These are phyloP conservation scores for Ramaria rubella DNA, from an alignment of 768 basidiomycete genomes.

Conservation along the genomic window DNA sequence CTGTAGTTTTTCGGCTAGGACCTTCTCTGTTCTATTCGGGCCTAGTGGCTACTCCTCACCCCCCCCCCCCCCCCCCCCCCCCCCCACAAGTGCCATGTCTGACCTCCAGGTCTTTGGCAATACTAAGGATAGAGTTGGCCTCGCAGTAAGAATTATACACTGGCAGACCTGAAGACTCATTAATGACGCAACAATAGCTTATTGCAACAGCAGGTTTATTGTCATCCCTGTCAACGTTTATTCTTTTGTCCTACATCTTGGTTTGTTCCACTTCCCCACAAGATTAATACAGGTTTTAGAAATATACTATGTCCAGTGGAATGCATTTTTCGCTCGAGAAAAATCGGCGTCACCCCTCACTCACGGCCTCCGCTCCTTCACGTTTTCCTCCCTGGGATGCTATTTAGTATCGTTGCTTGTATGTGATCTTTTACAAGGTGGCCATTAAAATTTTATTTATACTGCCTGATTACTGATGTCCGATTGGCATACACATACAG, in stretches of 20 bases:
- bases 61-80: no score
- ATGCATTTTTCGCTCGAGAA: background rate
- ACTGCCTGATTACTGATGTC: background rate
- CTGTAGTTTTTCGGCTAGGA: no score
- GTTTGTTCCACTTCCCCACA: background rate
- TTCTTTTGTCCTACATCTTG: background rate
- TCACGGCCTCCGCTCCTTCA: constrained; percentile 6
- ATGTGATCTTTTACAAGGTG: constrained; percentile 9
- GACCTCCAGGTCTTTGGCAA: background rate
- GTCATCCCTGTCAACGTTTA: background rate
- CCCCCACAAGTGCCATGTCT: no score
- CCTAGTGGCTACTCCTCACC: no score
- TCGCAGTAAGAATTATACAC: background rate
- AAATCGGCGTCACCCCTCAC: background rate
- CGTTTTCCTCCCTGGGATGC: constrained; percentile 3
- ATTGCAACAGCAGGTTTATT: background rate
- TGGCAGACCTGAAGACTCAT: background rate
- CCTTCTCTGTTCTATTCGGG: no score
- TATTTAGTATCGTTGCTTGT: constrained; percentile 5
- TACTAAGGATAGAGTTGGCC: background rate
- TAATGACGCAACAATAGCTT: background rate
- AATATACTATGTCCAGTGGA: constrained; percentile 6
- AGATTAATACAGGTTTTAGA: background rate
- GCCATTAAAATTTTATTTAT: background rate
- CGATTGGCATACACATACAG: background rate